Base-by-base conservation (phyloP, 225 moss, liverwort and hornwort genomes). In the Pseudisothecium myosuroides region DNA sequence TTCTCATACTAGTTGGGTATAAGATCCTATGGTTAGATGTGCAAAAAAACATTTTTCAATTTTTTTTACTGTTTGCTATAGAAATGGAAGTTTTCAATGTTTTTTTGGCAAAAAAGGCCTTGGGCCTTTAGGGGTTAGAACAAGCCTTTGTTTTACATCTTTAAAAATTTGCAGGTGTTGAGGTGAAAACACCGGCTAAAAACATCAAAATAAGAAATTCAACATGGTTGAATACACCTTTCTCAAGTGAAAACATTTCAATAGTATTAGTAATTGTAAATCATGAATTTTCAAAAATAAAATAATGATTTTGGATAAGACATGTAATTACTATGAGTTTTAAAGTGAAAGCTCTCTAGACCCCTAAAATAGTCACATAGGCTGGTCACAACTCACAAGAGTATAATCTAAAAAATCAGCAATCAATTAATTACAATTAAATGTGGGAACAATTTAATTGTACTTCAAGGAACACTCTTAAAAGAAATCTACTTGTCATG, bases 321-420 rank as follows among this genome's bases (percentile, higher is more conserved):
- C 1, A 45, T 17, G 27, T 10, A 17, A 9, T 43, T 73, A 28
- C 2, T 45, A 29, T 17, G 28, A 73, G 2, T 17, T 73, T 29
- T 9, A 73, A 73, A 45, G 28, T 29, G 2, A 4, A 45, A 28
- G 28, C 3, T 45, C 17, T 9, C 2, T 17, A 43, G 10, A 73
- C 17, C 17, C 17, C 1, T 73, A 1, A 43, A 41, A 17, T 0
- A 0, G 1, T 72, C 43, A 72, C 2, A 5, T 45, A 28, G 29
- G 5, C 0, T 29, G 0, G 14, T 73, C 43, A 72, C 2, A 5
- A 0, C 8, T 73, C 6, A 17, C 11, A 6, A 6, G 31, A 47
- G 0, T 0, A 0, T 11, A 47, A 18, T 31, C 1, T 47, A 31
- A 18, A 43, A 45, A 9, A 28, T 27, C 10, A 72, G 1, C 0